A percentile compares a stretch with the other conserved stretches of the same genome.
Evolutionary conservation across 2,329 filamentous ascomycete species (phyloP).

Genomic region (Basipetospora chlamydospora): DNA sequence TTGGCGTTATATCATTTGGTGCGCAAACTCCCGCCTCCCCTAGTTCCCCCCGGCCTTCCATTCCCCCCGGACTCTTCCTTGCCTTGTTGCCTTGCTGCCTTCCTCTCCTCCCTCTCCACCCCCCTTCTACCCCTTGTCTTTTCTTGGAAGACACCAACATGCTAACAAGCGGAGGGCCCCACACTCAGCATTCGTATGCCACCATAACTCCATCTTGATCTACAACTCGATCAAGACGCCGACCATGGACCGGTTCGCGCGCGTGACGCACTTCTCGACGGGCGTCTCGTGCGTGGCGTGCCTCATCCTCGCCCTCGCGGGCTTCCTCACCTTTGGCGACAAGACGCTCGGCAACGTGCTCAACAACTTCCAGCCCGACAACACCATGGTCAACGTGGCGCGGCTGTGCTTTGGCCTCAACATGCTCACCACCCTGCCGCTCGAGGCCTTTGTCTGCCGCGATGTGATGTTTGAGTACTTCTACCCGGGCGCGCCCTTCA

Average conservation of each 20-base stretch:
- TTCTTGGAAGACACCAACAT: not conserved
- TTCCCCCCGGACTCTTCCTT: too few species aligned
- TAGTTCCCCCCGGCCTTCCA: too few species aligned
- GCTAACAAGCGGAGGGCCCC: too few species aligned
- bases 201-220: conserved; percentile 95
- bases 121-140: not conserved
- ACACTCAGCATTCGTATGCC: conserved; percentile 53
- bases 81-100: not conserved
- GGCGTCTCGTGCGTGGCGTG: conserved; percentile 84
- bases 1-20: conserved; percentile 97
- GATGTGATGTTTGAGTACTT: conserved; percentile 90
- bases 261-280: conserved; percentile 88
- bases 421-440: conserved; percentile 92
- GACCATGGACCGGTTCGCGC: conserved; percentile 86
- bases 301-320: conserved; percentile 71
- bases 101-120: not conserved
- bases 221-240: conserved; percentile 91
- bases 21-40: too few species aligned
- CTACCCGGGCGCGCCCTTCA: conserved; percentile 56
- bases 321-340: conserved; percentile 87
- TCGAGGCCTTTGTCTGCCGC: conserved; percentile 94
- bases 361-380: conserved; percentile 90
- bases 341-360: conserved; percentile 88
- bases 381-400: conserved; percentile 86
- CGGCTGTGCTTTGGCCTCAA: conserved; percentile 93